A percentile compares a stretch with the other conserved stretches of the same genome.
phyloP scores from a whole-genome alignment of 805 yeast genomes.

The Yarrowia divulgata region DNA sequence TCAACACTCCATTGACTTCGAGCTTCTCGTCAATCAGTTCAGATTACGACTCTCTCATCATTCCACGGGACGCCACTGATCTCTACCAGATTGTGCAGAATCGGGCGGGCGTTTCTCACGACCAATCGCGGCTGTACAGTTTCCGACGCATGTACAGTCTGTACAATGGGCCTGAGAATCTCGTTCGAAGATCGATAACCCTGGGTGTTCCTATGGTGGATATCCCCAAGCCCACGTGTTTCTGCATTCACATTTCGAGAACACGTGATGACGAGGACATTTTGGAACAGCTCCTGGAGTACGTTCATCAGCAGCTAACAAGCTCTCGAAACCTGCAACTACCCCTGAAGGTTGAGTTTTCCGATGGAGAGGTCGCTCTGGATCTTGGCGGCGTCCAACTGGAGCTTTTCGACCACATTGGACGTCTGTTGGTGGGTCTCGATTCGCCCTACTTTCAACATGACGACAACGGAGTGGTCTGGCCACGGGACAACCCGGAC shows the following conservation, averaged over 20 bases:
- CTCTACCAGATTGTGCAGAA: background rate
- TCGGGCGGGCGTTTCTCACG: background rate
- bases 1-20: background rate
- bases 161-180: conserved; percentile 3
- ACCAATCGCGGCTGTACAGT: conserved; percentile 6
- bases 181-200: background rate
- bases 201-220: background rate
- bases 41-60: conserved; percentile 12
- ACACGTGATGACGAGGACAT: conserved; percentile 28
- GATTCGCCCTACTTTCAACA: conserved; percentile 40
- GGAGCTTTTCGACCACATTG: conserved; percentile 47
- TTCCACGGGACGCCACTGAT: background rate
- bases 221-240: conserved; percentile 12
- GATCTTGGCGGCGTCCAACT: conserved; percentile 50
- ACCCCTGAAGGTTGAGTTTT: conserved; percentile 47
- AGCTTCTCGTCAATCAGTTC: background rate
- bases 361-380: conserved; percentile 47
- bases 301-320: conserved; percentile 4
- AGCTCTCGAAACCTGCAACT: conserved; percentile 14
- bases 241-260: conserved; percentile 24
- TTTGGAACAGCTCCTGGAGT: conserved; percentile 20
- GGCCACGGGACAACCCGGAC: conserved; percentile 1
- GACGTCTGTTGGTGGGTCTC: conserved; percentile 42
- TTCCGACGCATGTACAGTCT: conserved; percentile 13
- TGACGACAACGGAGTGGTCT: conserved; percentile 23